phyloP scores from a whole-genome alignment of 202 grass and related monocot genomes.

The Sporobolus alterniflorus region DNA sequence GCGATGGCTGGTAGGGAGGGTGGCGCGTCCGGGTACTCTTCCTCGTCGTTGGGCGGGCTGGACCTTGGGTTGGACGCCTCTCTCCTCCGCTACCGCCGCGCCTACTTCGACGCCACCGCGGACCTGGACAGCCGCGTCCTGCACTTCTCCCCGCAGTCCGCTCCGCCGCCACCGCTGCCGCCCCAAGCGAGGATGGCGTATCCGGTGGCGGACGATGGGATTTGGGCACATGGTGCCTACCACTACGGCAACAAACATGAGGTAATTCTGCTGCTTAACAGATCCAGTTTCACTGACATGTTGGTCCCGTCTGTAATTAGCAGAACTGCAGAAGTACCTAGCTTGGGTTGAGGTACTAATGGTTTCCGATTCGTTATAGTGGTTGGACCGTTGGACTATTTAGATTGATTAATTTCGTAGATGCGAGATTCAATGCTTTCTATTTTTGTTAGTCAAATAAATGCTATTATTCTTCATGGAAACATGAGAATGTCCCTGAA shows the following conservation, averaged over 20 bases:
- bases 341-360: background rate
- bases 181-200: slow-evolving; percentile 8
- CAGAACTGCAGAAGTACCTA: background rate
- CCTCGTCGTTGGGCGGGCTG: slow-evolving; percentile 34
- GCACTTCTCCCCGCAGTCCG: slow-evolving; percentile 29
- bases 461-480: background rate
- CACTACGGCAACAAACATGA: slow-evolving; percentile 45
- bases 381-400: background rate
- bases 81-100: slow-evolving; percentile 53
- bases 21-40: slow-evolving; percentile 16
- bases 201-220: slow-evolving; percentile 14
- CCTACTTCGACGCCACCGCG: slow-evolving; percentile 33
- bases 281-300: slow-evolving; percentile 36
- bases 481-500: background rate
- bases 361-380: background rate
- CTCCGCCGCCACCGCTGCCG: background rate
- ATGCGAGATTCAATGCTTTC: slow-evolving; percentile 1
- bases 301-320: background rate
- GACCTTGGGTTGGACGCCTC: slow-evolving; percentile 45
- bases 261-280: slow-evolving; percentile 38
- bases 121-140: slow-evolving; percentile 43
- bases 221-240: slow-evolving; percentile 22
- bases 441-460: slow-evolving; percentile 8
- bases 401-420: slow-evolving; percentile 9
- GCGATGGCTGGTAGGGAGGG: slow-evolving; percentile 28